Conservation (phyloP, 2,329 filamentous ascomycete species). For the Drechslera avenae region DNA sequence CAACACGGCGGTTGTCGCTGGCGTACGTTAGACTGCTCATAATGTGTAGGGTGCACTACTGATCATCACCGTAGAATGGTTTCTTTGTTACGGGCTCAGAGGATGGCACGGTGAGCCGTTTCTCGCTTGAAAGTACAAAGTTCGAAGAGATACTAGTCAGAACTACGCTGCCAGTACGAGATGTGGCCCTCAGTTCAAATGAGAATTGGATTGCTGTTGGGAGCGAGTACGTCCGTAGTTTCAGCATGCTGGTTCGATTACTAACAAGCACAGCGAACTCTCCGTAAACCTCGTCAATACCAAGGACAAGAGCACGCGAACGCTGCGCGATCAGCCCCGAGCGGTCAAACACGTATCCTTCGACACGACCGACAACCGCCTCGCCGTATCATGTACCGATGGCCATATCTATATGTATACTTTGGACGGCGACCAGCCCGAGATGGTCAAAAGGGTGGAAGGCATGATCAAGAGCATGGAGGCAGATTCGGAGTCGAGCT, state of each 20-base stretch:
- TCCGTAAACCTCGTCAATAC: constrained; percentile 88
- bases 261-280: constrained; percentile 65
- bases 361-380: constrained; percentile 75
- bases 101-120: constrained; percentile 94
- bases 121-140: constrained; percentile 73
- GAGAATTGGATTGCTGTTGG: constrained; percentile 89
- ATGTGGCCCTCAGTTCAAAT: constrained; percentile 81
- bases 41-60: constrained; percentile 12
- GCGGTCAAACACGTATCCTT: constrained; percentile 93
- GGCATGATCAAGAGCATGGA: constrained; percentile 82
- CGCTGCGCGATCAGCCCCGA: constrained; percentile 80
- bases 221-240: constrained; percentile 71
- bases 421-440: constrained; percentile 75
- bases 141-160: constrained; percentile 85
- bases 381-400: constrained; percentile 85
- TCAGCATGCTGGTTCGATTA: constrained; percentile 1
- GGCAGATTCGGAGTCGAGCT: constrained; percentile 74
- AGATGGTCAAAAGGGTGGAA: constrained; percentile 81
- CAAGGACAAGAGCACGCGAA: constrained; percentile 76
- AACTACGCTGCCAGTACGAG: constrained; percentile 82
- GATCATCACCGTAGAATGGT: constrained; percentile 60
- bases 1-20: constrained; percentile 77
- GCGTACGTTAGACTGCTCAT: constrained; percentile 51
- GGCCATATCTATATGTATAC: constrained; percentile 91
- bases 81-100: constrained; percentile 91